Percentiles rank a stretch among this genome's conserved stretches.
These are phyloP conservation scores for Aspergillus calidoustus DNA, from an alignment of 2,329 filamentous ascomycete species.

Conservation along the genomic window DNA sequence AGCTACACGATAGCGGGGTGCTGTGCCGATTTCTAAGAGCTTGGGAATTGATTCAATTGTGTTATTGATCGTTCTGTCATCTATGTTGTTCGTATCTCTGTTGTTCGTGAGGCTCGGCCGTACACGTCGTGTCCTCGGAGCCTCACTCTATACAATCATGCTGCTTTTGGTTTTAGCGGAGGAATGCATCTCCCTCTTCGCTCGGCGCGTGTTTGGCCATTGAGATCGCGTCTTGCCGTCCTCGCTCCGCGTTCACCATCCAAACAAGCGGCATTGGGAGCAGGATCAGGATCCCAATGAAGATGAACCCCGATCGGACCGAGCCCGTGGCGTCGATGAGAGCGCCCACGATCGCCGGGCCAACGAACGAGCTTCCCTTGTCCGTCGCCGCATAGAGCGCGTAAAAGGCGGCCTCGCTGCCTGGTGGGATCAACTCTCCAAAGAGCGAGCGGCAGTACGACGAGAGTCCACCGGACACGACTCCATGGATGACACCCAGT, in stretches of 20 bases:
- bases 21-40: too few relatives aligned
- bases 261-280: constrained; percentile 80
- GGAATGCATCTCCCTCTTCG: constrained; percentile 37
- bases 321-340: constrained; percentile 80
- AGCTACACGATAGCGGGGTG: too few relatives aligned
- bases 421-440: constrained; percentile 85
- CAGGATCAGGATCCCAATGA: constrained; percentile 78
- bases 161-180: constrained; percentile 13
- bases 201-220: constrained; percentile 35
- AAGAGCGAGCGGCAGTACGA: constrained; percentile 87
- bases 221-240: constrained; percentile 37
- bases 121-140: too few relatives aligned
- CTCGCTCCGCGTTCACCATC: constrained; percentile 60
- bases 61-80: too few relatives aligned
- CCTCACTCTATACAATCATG: too few relatives aligned
- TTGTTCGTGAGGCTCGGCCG: too few relatives aligned
- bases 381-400: constrained; percentile 94
- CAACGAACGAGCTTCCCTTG: constrained; percentile 88
- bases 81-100: too few relatives aligned
- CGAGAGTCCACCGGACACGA: constrained; percentile 83
- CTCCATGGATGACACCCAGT: constrained; percentile 80
- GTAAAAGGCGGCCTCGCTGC: constrained; percentile 90
- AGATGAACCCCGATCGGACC: constrained; percentile 84
- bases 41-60: too few relatives aligned
- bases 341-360: constrained; percentile 83